Evolutionary conservation across 768 basidiomycete genomes (phyloP), one percentile per base, ranked within the genome.

Genomic region (Guyanaporus albipodus): DNA sequence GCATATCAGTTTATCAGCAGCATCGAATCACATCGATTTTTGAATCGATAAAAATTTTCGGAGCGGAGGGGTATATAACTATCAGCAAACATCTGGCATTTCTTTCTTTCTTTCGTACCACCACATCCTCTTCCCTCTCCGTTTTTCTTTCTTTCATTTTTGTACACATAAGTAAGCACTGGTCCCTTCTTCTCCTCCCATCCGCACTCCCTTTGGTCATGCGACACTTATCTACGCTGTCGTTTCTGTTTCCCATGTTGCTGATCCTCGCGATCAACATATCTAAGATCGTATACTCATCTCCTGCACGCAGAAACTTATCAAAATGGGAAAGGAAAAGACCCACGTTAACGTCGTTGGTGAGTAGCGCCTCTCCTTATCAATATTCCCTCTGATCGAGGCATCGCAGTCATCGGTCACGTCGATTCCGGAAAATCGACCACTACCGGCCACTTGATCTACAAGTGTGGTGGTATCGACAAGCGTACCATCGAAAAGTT

Each of bases 401-500:
- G 53, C 38, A 58, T 68, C 58, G 27, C 66, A 89, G 92, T 94
- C 74, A 95, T 95, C 78, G 93, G 94, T 59, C 93, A 94, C 80
- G 91, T 94, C 90, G 93, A 97, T 79, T 97, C 95, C 71, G 95
- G 95, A 61, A 99, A 98, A 79, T 98, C 95, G 49, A 99, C 96
- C 76, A 99, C 96, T 67, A 99, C 96, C 61, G 96, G 96, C 60
- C 96, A 99, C 79, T 82, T 99, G 79, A 98, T 98, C 85, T 98
- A 97, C 91, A 96, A 99, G 86, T 99, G 96, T 73, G 96, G 96
- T 85, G 96, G 96, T 89, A 99, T 99, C 79, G 96, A 99, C 73
- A 99, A 98, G 83, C 92, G 92, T 85, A 93, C 91, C 70, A 94
- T 95, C 59, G 92, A 94, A 76, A 96, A 97, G 80, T 98, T 97